Percentiles rank a stretch among this genome's conserved stretches.
Evolutionary conservation across 768 basidiomycete species (phyloP).

Genomic region (Leccinum truebloodii): DNA sequence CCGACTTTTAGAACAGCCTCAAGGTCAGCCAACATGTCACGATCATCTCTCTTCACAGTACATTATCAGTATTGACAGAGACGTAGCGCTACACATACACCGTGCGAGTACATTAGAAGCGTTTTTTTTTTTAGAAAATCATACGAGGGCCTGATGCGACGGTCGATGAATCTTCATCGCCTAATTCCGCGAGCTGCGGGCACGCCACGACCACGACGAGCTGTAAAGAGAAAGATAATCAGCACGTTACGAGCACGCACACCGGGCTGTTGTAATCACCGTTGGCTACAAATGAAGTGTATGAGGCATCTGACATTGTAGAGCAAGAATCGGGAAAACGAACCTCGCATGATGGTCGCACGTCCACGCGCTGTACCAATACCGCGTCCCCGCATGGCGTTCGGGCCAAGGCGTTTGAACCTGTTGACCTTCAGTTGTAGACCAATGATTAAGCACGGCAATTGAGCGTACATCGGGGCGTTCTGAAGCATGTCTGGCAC

Average conservation of each 20-base stretch:
- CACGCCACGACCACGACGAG: constrained; percentile 86
- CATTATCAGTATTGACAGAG: constrained; percentile 11
- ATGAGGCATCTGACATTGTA: constrained; percentile 19
- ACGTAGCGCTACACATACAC: constrained; percentile 19
- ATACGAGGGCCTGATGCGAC: neutral
- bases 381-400: constrained; percentile 98
- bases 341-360: constrained; percentile 97
- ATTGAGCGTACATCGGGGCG: constrained; percentile 85
- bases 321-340: constrained; percentile 30
- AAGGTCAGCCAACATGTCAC: neutral
- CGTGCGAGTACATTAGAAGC: constrained; percentile 13
- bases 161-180: constrained; percentile 48
- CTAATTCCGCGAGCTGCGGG: constrained; percentile 77
- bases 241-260: constrained; percentile 15
- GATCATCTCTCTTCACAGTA: constrained; percentile 2
- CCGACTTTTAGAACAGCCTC: constrained; percentile 62
- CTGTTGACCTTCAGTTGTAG: constrained; percentile 42
- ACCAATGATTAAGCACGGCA: neutral
- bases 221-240: constrained; percentile 39
- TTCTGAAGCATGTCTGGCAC: constrained; percentile 99
- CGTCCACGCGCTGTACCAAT: constrained; percentile 99
- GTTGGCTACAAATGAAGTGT: constrained; percentile 56
- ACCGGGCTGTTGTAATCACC: constrained; percentile 45
- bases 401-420: constrained; percentile 99
- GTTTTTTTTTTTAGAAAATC: constrained; percentile 9